Base-by-base conservation (phyloP, 192 early-diverging fungal species). In the Coemansia sp. region DNA sequence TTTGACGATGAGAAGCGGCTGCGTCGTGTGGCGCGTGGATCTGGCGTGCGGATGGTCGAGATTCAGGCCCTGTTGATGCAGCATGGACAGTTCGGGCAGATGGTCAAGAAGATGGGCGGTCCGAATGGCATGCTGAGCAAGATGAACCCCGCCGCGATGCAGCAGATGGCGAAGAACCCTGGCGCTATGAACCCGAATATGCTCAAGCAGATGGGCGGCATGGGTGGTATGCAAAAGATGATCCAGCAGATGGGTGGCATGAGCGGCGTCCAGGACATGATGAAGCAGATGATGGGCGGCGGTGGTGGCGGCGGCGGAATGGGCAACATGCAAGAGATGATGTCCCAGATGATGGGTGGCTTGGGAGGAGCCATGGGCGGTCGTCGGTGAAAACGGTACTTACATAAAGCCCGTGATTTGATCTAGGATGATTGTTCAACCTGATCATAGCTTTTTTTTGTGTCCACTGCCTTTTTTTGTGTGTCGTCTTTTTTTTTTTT, bases 91-190 rank as follows among this genome's bases (percentile, higher is more conserved):
- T 95, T 96, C 79, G 91, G 91, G 1, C 90, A 90, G 53, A 90
- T 97, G 75, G 90, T 97, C 66, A 97, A 97, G 88, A 89, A 86
- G 60, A 94, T 97, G 93, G 95, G 95, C 64, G 96, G 95, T 9
- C 92, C 87, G 65, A 93, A 95, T 70, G 93, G 92, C 40, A 80
- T 96, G 62, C 69, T 97, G 68, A 89, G 89, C 74, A 84, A 87
- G 57, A 85, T 88, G 87, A 89, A 88, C 66, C 80, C 86, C 0
- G 72, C 65, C 16, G 81, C 80, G 66, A 81, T 91, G 80, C 82
- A 84, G 69, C 78, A 82, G 71, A 74, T 80, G 76, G 86, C 89
- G 22, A 90, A 92, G 72, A 90, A 90, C 69, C 88, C 88, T 12
- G 91, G 88, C 76, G 83, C 88, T 13, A 75, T 88, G 49, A 85